Base-by-base conservation (phyloP, 2,329 filamentous ascomycete species). In the Rutstroemia sp. region DNA sequence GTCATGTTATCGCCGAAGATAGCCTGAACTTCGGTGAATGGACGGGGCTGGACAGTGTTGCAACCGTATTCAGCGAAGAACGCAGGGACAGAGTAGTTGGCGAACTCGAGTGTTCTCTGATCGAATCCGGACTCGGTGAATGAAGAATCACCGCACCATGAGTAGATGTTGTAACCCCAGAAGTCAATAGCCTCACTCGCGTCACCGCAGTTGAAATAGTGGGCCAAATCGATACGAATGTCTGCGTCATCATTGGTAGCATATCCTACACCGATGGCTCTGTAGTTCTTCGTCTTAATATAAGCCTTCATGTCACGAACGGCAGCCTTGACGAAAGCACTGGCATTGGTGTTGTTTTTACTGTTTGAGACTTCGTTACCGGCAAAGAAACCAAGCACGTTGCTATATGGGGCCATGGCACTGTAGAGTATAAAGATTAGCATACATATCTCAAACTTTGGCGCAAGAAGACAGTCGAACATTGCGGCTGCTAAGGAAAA, bases 101-200 rank as follows among this genome's bases (percentile, higher is more conserved):
- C 72, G 77, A 96, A 99, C 75, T 96, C 92, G 63, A 89, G 73
- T 65, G 91, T 91, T 71, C 92, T 88, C 56, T 84, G 79, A 62
- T 86, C 78, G 75, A 92, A 99, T 54, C 90, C 89, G 3, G 94
- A 96, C 58, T 78, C 70, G 38, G 78, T 69, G 76, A 87, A 94
- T 67, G 78, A 83, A 69, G 89, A 95, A 65, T 92, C 73, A 65
- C 92, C 94, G 72, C 94, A 99, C 94, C 94, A 99, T 53, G 92
- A 95, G 81, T 99, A 99, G 76, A 97, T 96, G 80, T 99, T 99
- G 86, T 97, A 97, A 58, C 94, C 94, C 89, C 92, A 99, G 79
- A 95, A 97, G 75, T 99, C 94, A 63, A 97, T 96, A 59, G 87
- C 73, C 68, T 75, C 73, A 8, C 77, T 75, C 36, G 77, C 70